phyloP scores from a whole-genome alignment of 176 grass and related monocot genomes.

The Carex scoparia region DNA sequence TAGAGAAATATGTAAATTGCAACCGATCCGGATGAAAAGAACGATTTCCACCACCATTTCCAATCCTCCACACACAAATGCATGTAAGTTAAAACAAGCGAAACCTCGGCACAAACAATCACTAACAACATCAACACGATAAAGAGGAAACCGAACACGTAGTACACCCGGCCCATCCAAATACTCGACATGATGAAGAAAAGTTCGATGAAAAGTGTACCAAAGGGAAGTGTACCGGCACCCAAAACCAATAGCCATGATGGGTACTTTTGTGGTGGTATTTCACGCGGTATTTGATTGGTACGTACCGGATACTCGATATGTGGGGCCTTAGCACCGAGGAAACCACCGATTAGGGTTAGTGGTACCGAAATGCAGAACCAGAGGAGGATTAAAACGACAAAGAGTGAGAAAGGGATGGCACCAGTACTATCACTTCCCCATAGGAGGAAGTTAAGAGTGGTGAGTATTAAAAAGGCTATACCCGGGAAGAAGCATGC shows the following conservation, averaged over 20 bases:
- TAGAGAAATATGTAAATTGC: conserved; percentile 50
- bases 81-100: conserved; percentile 49
- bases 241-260: conserved; percentile 40
- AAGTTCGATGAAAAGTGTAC: conserved; percentile 51
- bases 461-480: conserved; percentile 40
- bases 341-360: conserved; percentile 34
- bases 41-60: conserved; percentile 58
- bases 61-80: conserved; percentile 50
- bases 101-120: conserved; percentile 42
- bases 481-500: conserved; percentile 53
- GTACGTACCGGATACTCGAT: conserved; percentile 40
- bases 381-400: conserved; percentile 37
- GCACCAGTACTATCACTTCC: conserved; percentile 44
- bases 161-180: conserved; percentile 49
- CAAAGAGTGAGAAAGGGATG: conserved; percentile 40
- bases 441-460: conserved; percentile 43
- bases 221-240: conserved; percentile 46
- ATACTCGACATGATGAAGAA: conserved; percentile 58
- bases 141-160: conserved; percentile 46
- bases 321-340: conserved; percentile 35
- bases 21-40: conserved; percentile 46
- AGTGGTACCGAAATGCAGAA: conserved; percentile 48
- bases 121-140: conserved; percentile 40
- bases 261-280: conserved; percentile 41
- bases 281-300: conserved; percentile 41